These are phyloP conservation scores for Poa pratensis DNA, from an alignment of 176 grass and related monocot genomes.

Conservation along the genomic window DNA sequence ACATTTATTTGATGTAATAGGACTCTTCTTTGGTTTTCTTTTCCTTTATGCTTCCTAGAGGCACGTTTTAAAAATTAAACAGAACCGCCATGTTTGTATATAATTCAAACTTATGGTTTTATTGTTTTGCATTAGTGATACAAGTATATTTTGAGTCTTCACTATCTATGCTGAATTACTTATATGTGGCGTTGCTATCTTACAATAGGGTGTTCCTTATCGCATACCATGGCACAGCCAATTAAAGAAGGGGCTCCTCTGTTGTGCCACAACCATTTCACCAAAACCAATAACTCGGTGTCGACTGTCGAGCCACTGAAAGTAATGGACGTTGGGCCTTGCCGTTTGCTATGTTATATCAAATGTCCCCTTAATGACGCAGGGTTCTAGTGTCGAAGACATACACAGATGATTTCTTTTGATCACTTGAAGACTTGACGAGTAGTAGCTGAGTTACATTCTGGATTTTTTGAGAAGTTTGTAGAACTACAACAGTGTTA, in stretches of 20 bases:
- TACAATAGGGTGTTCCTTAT: not conserved
- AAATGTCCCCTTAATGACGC: not conserved
- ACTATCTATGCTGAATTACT: conserved; percentile 5
- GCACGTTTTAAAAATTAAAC: not conserved
- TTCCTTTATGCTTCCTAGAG: not conserved
- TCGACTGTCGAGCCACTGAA: not conserved
- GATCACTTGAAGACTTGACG: not conserved
- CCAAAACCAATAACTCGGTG: not conserved
- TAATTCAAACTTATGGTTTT: not conserved
- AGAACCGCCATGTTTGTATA: not conserved
- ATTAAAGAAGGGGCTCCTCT: not conserved
- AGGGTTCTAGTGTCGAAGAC: not conserved
- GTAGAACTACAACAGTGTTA: too few relatives aligned
- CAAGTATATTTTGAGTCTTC: not conserved
- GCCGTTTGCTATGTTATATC: not conserved
- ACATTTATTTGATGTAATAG: not conserved
- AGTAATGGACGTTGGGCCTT: not conserved
- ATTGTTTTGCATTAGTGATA: not conserved
- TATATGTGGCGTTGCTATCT: not conserved
- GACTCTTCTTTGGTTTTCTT: not conserved
- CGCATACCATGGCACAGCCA: not conserved
- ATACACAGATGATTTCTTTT: not conserved
- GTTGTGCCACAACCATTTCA: not conserved
- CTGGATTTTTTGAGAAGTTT: not conserved
- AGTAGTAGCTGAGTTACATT: not conserved